These are phyloP conservation scores for Amanita subjunquillea DNA, from an alignment of 768 basidiomycete genomes.

Conservation along the genomic window DNA sequence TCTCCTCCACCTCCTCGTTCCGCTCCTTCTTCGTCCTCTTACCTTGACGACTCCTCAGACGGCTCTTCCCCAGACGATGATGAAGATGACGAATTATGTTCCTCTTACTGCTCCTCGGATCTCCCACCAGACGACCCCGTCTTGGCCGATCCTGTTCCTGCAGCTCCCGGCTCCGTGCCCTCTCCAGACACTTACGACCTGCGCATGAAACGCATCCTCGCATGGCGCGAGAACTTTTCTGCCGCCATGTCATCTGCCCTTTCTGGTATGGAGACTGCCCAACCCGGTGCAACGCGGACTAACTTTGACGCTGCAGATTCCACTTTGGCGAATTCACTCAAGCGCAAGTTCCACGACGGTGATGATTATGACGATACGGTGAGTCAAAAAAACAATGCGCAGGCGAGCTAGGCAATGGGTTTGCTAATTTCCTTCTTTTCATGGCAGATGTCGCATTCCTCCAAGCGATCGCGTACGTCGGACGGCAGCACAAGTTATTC, in stretches of 20 bases:
- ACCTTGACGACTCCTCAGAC: slow-evolving; percentile 20
- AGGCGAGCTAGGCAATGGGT: neutral
- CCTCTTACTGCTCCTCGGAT: slow-evolving; percentile 70
- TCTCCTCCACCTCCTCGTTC: slow-evolving; percentile 45
- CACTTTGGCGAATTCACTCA: slow-evolving; percentile 26
- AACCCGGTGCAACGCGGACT: slow-evolving; percentile 6
- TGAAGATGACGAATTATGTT: slow-evolving; percentile 31
- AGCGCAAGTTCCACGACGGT: slow-evolving; percentile 36
- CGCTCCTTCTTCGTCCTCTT: slow-evolving; percentile 28
- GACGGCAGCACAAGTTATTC: slow-evolving; percentile 13
- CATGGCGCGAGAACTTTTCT: slow-evolving; percentile 57
- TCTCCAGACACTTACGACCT: slow-evolving; percentile 36
- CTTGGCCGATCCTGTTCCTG: slow-evolving; percentile 15
- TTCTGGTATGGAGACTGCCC: slow-evolving; percentile 24
- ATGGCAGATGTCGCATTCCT: slow-evolving; percentile 37
- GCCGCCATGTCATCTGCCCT: slow-evolving; percentile 29
- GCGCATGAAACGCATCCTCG: slow-evolving; percentile 57
- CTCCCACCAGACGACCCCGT: slow-evolving; percentile 25
- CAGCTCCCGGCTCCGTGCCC: slow-evolving; percentile 10
- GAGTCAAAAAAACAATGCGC: slow-evolving; percentile 5
- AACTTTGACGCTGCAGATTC: slow-evolving; percentile 12
- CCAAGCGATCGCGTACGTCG: slow-evolving; percentile 45
- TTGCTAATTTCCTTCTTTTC: slow-evolving; percentile 7
- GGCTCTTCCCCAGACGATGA: slow-evolving; percentile 20
- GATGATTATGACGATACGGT: slow-evolving; percentile 33